phyloP scores from a whole-genome alignment of 2,329 filamentous ascomycete species.

The Penicillium sp. region DNA sequence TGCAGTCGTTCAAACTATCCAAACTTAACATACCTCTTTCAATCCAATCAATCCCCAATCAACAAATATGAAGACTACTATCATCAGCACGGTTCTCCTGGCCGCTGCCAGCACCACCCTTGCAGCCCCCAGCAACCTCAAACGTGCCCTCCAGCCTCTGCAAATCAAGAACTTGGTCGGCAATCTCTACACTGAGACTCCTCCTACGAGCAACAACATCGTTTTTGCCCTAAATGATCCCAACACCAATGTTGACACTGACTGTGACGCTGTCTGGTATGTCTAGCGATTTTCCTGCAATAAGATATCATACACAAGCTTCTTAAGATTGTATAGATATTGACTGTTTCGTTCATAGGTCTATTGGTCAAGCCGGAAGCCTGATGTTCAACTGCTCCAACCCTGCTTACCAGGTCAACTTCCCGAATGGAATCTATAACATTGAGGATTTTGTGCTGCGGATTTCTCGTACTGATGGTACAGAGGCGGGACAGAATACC shows the following conservation, averaged over 20 bases:
- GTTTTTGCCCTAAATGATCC: slow-evolving; percentile 14
- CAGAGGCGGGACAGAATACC: slow-evolving; percentile 1
- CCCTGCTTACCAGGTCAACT: slow-evolving; percentile 11
- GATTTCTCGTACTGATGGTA: slow-evolving; percentile 12
- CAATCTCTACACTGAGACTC: slow-evolving; percentile 5
- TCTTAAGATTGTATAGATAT: neutral
- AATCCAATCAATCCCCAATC: neutral
- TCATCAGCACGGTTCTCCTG: slow-evolving; percentile 6
- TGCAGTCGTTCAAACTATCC: neutral
- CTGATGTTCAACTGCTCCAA: slow-evolving; percentile 12
- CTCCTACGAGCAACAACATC: slow-evolving; percentile 6
- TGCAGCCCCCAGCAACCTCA: slow-evolving; percentile 9
- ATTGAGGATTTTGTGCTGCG: slow-evolving; percentile 15
- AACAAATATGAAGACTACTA: slow-evolving; percentile 13
- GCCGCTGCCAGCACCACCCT: slow-evolving; percentile 8
- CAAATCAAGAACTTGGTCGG: slow-evolving; percentile 9
- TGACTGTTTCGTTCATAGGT: slow-evolving; percentile 7
- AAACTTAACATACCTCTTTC: neutral
- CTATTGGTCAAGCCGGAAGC: slow-evolving; percentile 5
- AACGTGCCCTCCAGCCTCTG: slow-evolving; percentile 9
- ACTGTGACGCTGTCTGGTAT: slow-evolving; percentile 15
- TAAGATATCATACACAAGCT: neutral
- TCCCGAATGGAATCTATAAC: slow-evolving; percentile 16
- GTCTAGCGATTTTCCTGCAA: neutral
- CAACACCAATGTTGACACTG: slow-evolving; percentile 9